Base-by-base conservation (phyloP, 1,284 basidiomycete species). In the Puccinia coronata region DNA sequence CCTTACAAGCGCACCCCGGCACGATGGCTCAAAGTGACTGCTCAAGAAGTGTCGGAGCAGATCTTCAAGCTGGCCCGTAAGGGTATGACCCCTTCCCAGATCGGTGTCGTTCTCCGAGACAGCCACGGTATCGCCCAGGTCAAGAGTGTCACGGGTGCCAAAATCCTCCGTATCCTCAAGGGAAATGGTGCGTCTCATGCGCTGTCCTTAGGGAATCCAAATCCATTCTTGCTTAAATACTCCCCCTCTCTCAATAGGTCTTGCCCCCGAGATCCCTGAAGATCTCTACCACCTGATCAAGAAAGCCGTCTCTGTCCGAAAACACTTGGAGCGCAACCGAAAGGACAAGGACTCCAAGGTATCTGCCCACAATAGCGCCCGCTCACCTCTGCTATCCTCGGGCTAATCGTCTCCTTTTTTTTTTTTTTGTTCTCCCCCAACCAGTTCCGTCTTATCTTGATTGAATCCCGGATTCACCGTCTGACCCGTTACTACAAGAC, bases 231-330 rank as follows among this genome's bases (percentile, higher is more conserved):
- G 1, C 20, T 77, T 0, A 41, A 2, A 51, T 28, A 8, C 5
- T 49, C 57, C 2, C 47, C 6, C 8, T 31, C 25, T 28, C 8
- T n/a, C 6, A n/a, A 14, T 55, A 96, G 94, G 94, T 89, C 93
- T 98, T 88, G 96, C 92, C 87, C 96, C 96, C 86, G 91, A 92
- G 88, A 95, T 98, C 89, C 96, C 96, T 85, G 96, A 99, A 91
- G 96, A 98, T 91, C 92, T 98, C 83, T 98, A 95, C 93, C 92
- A 95, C 91, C 92, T 98, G 88, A 93, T 98, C 91, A 98, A 98
- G 92, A 98, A 98, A 92, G 96, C 96, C 87, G 96, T 98, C 87
- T 90, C 93, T 84, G 94, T 99, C 87, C 95, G 96, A 89, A 98
- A 98, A 91, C 96, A 98, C 89, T 91, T 99, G 85, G 95, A 98